A percentile compares a stretch with the other conserved stretches of the same genome.
These are phyloP conservation scores for Xylaria sp. DNA, from an alignment of 2,329 filamentous ascomycete genomes.

Conservation along the genomic window DNA sequence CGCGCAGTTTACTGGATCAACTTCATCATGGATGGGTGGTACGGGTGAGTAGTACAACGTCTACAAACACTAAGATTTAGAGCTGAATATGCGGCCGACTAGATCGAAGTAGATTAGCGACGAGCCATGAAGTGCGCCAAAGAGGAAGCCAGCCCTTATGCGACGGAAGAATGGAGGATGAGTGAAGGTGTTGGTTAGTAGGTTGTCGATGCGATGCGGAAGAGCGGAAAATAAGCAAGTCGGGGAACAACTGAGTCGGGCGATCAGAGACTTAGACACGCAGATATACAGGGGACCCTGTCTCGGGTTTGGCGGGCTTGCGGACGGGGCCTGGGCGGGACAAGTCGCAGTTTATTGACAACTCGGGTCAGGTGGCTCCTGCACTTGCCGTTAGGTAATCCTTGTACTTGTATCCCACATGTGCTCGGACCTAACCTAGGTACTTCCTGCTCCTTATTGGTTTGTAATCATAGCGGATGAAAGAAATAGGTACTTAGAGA, in stretches of 20 bases:
- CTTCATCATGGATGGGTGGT: constrained; percentile 39
- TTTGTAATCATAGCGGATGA: constrained; percentile 27
- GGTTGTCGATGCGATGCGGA: constrained; percentile 31
- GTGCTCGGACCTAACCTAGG: too few relatives aligned
- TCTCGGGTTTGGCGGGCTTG: constrained; percentile 9
- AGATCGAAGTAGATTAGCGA: constrained; percentile 7
- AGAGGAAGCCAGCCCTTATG: constrained; percentile 40
- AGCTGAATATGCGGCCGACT: constrained; percentile 16
- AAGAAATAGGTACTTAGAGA: neutral
- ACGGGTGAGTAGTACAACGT: constrained; percentile 9
- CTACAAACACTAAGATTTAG: constrained; percentile 10
- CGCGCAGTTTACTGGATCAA: constrained; percentile 35
- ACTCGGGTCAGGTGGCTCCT: neutral
- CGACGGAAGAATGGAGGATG: neutral
- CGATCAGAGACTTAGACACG: constrained; percentile 10
- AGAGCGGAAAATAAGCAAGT: constrained; percentile 1
- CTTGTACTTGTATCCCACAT: neutral
- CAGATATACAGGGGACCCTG: neutral
- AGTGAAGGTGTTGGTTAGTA: constrained; percentile 16
- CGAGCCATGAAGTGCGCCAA: constrained; percentile 13
- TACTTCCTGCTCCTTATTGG: constrained; percentile 18
- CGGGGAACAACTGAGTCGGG: constrained; percentile 7
- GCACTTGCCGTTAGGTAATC: neutral
- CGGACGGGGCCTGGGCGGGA: neutral
- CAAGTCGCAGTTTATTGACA: neutral